These are phyloP conservation scores for Rhododendron mucronatum DNA, from an alignment of 148 eudicot species.

Conservation along the genomic window DNA sequence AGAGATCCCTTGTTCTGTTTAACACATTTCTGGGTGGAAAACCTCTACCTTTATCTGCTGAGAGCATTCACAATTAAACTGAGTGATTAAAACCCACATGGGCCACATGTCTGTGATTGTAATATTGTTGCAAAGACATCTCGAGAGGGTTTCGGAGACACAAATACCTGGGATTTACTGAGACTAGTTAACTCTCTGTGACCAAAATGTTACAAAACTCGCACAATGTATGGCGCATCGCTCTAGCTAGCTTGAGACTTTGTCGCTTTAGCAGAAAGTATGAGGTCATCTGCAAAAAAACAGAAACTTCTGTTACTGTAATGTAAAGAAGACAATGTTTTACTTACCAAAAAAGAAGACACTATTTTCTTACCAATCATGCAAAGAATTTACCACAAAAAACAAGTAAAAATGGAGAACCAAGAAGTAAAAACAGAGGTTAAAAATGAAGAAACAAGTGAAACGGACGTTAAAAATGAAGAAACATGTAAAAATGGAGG, in stretches of 20 bases:
- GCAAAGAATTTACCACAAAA: not conserved
- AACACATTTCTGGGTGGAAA: slow-evolving; percentile 47
- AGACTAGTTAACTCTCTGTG: too few species aligned
- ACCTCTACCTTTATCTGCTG: slow-evolving; percentile 22
- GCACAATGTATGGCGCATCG: too few species aligned
- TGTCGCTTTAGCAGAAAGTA: too few species aligned
- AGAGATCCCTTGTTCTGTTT: slow-evolving; percentile 42
- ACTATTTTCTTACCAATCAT: not conserved
- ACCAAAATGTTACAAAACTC: too few species aligned
- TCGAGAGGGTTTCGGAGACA: too few species aligned
- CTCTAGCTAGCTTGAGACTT: too few species aligned
- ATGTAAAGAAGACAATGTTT: not conserved
- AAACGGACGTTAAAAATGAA: too few species aligned
- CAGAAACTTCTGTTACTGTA: not conserved
- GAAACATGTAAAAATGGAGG: too few species aligned
- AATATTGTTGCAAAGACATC: not conserved
- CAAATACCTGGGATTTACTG: too few species aligned
- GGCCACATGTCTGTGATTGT: not conserved
- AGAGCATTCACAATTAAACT: not conserved
- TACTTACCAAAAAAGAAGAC: not conserved
- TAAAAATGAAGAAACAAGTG: not conserved
- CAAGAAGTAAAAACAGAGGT: too few species aligned
- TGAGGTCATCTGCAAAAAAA: too few species aligned
- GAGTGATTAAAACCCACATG: not conserved
- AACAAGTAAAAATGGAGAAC: not conserved